A percentile compares a stretch with the other conserved stretches of the same genome.
Conservation (phyloP, 345 rosid genomes). For the Aquilaria sinensis region DNA sequence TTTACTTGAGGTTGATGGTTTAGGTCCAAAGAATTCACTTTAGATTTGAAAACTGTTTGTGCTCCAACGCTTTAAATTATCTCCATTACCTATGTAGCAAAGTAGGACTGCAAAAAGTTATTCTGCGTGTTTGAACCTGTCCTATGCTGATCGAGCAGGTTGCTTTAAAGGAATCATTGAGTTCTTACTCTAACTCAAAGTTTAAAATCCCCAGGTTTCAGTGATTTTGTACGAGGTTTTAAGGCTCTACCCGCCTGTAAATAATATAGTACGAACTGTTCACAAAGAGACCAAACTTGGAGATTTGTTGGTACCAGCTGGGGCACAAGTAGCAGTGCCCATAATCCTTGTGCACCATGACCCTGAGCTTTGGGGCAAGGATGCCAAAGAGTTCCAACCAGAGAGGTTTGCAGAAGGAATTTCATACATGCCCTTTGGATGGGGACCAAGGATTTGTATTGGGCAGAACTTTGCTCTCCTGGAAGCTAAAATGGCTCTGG, state of each 20-base stretch:
- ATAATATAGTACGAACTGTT: not conserved
- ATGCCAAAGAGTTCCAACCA: constrained; percentile 50
- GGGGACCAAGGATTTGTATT: constrained; percentile 57
- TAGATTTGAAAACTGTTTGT: no score
- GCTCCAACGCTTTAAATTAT: no score
- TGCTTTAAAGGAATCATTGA: not conserved
- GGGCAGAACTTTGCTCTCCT: constrained; percentile 58
- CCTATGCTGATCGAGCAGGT: no score
- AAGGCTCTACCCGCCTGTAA: constrained; percentile 17
- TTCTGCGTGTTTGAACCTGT: no score
- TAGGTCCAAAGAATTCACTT: no score
- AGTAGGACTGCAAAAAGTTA: constrained; percentile 16
- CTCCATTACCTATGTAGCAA: no score
- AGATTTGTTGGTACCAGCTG: constrained; percentile 12
- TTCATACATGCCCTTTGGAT: constrained; percentile 42
- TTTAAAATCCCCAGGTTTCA: constrained; percentile 17
- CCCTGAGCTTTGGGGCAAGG: constrained; percentile 26
- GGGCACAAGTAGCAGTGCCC: constrained; percentile 4
- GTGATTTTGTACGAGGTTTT: constrained; percentile 30
- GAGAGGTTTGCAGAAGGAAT: constrained; percentile 44
- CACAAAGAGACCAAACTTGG: constrained; percentile 12
- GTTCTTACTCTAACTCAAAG: not conserved
- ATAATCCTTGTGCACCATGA: constrained; percentile 17
- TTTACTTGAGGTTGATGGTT: no score
- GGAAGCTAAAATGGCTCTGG: constrained; percentile 56